phyloP scores from a whole-genome alignment of 1,284 basidiomycete genomes.

The Rhodotorula glutinis region DNA sequence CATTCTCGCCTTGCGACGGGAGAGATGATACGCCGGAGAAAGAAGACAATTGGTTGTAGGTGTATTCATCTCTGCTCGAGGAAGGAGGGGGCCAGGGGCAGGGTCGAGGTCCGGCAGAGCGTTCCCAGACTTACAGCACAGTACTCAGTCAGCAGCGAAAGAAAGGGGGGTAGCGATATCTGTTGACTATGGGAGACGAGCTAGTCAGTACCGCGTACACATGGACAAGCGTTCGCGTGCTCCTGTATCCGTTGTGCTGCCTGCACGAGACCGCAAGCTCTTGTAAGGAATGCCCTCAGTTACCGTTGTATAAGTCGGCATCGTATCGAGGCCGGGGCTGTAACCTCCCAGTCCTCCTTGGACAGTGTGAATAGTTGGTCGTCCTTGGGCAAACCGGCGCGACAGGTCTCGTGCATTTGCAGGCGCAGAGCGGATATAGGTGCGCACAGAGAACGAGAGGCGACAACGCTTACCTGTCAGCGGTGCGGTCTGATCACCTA shows the following conservation, averaged over 20 bases:
- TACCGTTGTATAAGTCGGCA: conserved; percentile 18
- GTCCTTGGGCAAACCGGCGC: background rate
- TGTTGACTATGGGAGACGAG: too few relatives aligned
- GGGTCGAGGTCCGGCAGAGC: background rate
- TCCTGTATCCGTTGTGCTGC: too few relatives aligned
- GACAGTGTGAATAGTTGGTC: conserved; percentile 23
- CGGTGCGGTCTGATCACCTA: too few relatives aligned
- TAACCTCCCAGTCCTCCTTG: background rate
- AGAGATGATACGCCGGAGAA: conserved; percentile 17
- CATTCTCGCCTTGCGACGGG: conserved; percentile 5
- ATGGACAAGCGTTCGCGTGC: too few relatives aligned
- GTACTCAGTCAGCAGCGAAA: too few relatives aligned
- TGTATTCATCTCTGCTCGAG: conserved; percentile 4
- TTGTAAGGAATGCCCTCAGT: background rate
- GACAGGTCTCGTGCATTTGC: too few relatives aligned
- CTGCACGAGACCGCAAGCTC: too few relatives aligned
- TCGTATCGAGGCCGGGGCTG: conserved; percentile 4
- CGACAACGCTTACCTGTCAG: background rate
- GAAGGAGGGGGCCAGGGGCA: background rate
- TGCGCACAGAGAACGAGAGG: background rate
- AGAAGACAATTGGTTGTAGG: conserved; percentile 13
- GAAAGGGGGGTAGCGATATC: too few relatives aligned
- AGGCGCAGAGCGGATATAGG: too few relatives aligned
- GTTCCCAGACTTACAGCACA: too few relatives aligned
- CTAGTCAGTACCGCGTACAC: background rate